Percentiles rank a stretch among this genome's conserved stretches.
These are phyloP conservation scores for Hirsutella minnesotensis DNA, from an alignment of 2,329 filamentous ascomycete species.

Conservation along the genomic window DNA sequence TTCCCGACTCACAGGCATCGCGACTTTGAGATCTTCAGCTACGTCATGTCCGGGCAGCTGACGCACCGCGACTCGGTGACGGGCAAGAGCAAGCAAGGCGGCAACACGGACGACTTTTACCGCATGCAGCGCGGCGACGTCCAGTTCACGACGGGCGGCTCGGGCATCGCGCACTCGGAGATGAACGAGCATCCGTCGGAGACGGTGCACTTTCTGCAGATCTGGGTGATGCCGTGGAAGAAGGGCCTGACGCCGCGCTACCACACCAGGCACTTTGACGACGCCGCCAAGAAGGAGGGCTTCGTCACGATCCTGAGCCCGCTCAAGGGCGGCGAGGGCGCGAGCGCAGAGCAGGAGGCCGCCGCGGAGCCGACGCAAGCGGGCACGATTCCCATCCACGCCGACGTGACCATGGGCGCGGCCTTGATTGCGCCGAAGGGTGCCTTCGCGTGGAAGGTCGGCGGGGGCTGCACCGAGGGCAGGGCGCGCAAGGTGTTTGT, in stretches of 20 bases:
- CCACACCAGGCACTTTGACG: slow-evolving; percentile 60
- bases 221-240: slow-evolving; percentile 76
- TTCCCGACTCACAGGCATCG: slow-evolving; percentile 80
- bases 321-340: slow-evolving; percentile 53
- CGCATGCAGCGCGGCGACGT: slow-evolving; percentile 70
- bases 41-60: slow-evolving; percentile 74
- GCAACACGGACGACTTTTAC: slow-evolving; percentile 50
- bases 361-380: slow-evolving; percentile 48
- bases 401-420: slow-evolving; percentile 74
- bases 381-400: slow-evolving; percentile 70
- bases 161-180: slow-evolving; percentile 69
- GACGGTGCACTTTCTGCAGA: slow-evolving; percentile 76
- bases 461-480: slow-evolving; percentile 39
- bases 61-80: slow-evolving; percentile 83
- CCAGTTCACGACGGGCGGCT: slow-evolving; percentile 84
- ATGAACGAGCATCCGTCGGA: slow-evolving; percentile 63
- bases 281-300: slow-evolving; percentile 57
- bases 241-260: slow-evolving; percentile 62
- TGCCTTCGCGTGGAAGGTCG: slow-evolving; percentile 61
- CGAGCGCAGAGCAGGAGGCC: slow-evolving; percentile 49
- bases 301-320: slow-evolving; percentile 70
- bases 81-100: slow-evolving; percentile 52
- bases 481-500: slow-evolving; percentile 63
- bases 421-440: slow-evolving; percentile 56
- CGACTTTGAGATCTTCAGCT: slow-evolving; percentile 83